Evolutionary conservation across 2,329 filamentous ascomycete genomes (phyloP), one percentile per base, ranked within the genome.

Genomic region (Sarocladium strictum): DNA sequence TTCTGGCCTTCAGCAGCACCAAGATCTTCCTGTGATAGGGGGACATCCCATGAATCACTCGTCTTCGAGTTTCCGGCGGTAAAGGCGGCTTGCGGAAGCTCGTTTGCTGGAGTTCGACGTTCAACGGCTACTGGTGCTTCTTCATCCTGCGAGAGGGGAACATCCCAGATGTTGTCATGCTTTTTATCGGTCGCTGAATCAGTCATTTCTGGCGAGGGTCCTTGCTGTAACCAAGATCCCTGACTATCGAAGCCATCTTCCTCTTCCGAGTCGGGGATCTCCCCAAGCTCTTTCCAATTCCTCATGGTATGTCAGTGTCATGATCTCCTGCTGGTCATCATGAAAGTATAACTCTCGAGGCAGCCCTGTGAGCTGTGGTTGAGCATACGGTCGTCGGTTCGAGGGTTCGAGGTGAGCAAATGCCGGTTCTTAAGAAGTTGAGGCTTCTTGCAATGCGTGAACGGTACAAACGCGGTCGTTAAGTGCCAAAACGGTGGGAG

Each of bases 211-310:
- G 32, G 21, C 11, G 24, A n/a, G 52, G 21, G 32, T 37, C n/a
- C 12, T 24, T 41, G 19, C 14, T 55, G 33, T 21, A 56, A 57
- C 10, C 23, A 26, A 40, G 59, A 40, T 41, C 66, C 60, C 55
- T 72, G 65, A 56, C 64, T 70, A 55, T 76, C 73, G 57, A 72
- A 73, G 54, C 63, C 71, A 59, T 67, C 69, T 49, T 77, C 75
- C 55, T 77, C 76, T 61, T 78, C 76, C 58, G 76, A 78, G 64
- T 78, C 76, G 55, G 76, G 76, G 59, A 78, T 70, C 63, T 76
- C 74, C 62, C 76, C 76, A 64, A 74, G 63, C 61, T 75, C 72
- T 70, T 72, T 77, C 76, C 76, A 78, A 59, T 71, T 72, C 55
- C 64, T 67, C 76, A 78, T 78, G 60, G 50, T 66, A 54, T 54